Evolutionary conservation across 2,329 filamentous ascomycete species (phyloP), one percentile per base, ranked within the genome.

Genomic region (Emericellopsis cladophorae): DNA sequence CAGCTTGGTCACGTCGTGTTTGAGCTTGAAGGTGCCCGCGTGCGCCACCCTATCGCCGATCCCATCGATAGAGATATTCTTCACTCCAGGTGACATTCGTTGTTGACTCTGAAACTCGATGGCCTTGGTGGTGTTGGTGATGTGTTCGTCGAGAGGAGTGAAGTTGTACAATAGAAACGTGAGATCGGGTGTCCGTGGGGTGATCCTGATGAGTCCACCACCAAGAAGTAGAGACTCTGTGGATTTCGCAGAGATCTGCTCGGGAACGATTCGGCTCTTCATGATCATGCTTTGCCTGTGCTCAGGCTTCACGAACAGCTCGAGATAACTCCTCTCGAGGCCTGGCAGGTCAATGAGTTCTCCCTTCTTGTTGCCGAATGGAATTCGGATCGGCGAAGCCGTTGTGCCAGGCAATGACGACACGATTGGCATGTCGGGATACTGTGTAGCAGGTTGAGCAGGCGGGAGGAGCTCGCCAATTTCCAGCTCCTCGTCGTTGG

Each of bases 281-380:
- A 98, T 93, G 43, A 94, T 72, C 15, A 95, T 66, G 6, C 76
- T 73, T 10, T 70, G 59, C 33, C 78, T 79, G 51, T 84, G 65
- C 45, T 81, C 68, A 33, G 81, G 72, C 33, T 72, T 64, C 37
- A 95, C 81, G 54, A 83, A 79, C 1, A 75, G 61, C 37, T 86
- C 81, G 7, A 96, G 66, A 14, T 79, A 74, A 22, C 78, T 81
- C 36, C 92, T 79, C 8, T 80, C 74, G 29, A 98, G 66, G 1
- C 92, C 92, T 0, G 92, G 92, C 12, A 98, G 70, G 56, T 98
- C 92, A 51, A 98, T 86, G 29, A 98, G 70, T 58, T 98, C 93
- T 42, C 92, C 92, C 52, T 78, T 83, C 21, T 84, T 83, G 44
- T 77, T 78, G 36, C 89, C 89, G 54, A 92, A 98, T 1, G 88